A percentile compares a stretch with the other conserved stretches of the same genome.
Evolutionary conservation across 1,139 yeast species (phyloP).

Genomic region (Geotrichum aggregatum): DNA sequence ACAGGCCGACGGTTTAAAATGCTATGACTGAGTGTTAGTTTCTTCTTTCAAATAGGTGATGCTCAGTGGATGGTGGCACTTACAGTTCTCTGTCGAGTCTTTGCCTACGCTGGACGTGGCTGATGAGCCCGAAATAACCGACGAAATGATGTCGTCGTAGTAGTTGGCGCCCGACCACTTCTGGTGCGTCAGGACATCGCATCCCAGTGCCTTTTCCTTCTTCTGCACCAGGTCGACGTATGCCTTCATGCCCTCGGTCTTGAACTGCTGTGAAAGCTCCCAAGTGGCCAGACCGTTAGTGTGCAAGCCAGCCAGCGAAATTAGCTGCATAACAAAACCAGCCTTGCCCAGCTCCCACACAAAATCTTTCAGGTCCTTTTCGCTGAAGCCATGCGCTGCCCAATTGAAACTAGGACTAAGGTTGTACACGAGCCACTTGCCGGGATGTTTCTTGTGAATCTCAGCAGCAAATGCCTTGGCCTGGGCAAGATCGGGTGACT

Average conservation of each 20-base stretch:
- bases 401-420: slow-evolving; percentile 58
- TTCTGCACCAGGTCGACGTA: slow-evolving; percentile 51
- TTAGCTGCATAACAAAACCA: slow-evolving; percentile 52
- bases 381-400: slow-evolving; percentile 52
- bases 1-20: too few species aligned
- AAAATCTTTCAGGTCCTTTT: slow-evolving; percentile 46
- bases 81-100: slow-evolving; percentile 46
- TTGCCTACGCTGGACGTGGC: slow-evolving; percentile 47
- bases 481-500: slow-evolving; percentile 50
- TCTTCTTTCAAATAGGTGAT: slow-evolving; percentile 1
- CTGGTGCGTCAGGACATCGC: slow-evolving; percentile 56
- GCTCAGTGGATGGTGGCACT: too few species aligned
- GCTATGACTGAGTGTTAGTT: not conserved
- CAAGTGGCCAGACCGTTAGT: slow-evolving; percentile 49
- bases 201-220: slow-evolving; percentile 44
- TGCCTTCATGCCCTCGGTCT: slow-evolving; percentile 52
- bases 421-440: slow-evolving; percentile 55
- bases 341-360: slow-evolving; percentile 53
- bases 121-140: slow-evolving; percentile 47
- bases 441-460: slow-evolving; percentile 49
- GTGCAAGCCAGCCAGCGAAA: slow-evolving; percentile 55
- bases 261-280: slow-evolving; percentile 48
- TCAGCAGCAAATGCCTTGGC: slow-evolving; percentile 48
- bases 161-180: slow-evolving; percentile 59
- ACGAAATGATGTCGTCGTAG: slow-evolving; percentile 45